phyloP scores from a whole-genome alignment of 306 rosid genomes.

The Urtica urens region DNA sequence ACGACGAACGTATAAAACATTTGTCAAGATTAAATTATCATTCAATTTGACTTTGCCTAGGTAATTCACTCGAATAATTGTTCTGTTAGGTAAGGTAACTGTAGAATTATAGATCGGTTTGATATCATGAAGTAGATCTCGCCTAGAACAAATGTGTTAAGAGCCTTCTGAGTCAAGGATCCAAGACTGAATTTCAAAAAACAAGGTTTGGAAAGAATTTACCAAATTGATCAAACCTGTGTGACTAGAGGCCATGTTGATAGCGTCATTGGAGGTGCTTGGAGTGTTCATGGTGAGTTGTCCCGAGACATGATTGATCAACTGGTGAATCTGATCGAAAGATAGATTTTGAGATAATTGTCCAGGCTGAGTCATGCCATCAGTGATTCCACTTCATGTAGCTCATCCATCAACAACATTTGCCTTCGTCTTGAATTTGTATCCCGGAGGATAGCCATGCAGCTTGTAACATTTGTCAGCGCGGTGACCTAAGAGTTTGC shows the following conservation, averaged over 20 bases:
- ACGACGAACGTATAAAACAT: neutral
- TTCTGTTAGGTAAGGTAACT: neutral
- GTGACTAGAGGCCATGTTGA: neutral
- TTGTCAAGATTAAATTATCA: neutral
- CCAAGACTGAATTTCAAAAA: neutral
- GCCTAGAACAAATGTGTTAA: neutral
- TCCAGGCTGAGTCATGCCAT: neutral
- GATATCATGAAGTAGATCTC: neutral
- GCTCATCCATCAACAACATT: too few relatives aligned
- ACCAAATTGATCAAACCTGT: neutral
- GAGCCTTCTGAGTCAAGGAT: neutral
- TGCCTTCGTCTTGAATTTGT: neutral
- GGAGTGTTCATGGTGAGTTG: neutral
- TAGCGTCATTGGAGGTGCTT: neutral
- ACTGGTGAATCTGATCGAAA: neutral
- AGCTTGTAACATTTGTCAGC: neutral
- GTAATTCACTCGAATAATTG: neutral
- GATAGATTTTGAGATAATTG: too few relatives aligned
- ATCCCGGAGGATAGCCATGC: neutral
- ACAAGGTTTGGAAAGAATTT: neutral
- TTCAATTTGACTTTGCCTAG: neutral
- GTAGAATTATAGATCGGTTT: neutral
- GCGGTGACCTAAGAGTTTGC: neutral
- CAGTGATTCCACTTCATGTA: too few relatives aligned
- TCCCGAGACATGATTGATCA: neutral